Conservation (phyloP, 2,329 filamentous ascomycete genomes). For the Grosmannia huntii region DNA sequence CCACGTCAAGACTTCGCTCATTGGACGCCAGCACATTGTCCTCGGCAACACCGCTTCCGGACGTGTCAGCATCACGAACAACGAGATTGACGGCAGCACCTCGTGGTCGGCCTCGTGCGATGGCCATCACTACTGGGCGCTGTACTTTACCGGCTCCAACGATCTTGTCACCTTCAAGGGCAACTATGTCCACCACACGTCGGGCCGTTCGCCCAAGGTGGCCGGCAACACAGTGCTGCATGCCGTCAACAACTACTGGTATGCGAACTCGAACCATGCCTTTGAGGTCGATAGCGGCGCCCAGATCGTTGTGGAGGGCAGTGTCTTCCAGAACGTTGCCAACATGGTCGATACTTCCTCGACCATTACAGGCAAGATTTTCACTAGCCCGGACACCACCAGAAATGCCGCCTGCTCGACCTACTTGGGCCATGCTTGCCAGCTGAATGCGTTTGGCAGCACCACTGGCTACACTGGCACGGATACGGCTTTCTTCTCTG, state of each 20-base stretch:
- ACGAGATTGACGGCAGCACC: neutral
- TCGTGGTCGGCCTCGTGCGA: neutral
- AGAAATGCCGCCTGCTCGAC: neutral
- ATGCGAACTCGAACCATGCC: neutral
- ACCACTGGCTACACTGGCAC: neutral
- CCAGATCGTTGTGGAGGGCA: neutral
- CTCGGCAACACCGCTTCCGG: neutral
- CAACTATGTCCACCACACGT: constrained; percentile 1
- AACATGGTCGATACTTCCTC: neutral
- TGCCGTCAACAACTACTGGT: constrained; percentile 2
- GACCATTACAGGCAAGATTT: neutral
- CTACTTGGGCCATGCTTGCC: neutral
- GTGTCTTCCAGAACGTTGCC: constrained; percentile 1
- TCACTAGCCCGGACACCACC: neutral
- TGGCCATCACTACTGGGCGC: constrained; percentile 1
- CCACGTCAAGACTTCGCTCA: neutral
- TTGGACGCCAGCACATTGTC: constrained; percentile 1
- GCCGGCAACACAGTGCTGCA: neutral
- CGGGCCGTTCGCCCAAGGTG: constrained; percentile 1
- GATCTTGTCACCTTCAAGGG: constrained; percentile 1
- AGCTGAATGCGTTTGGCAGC: neutral
- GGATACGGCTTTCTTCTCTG: neutral
- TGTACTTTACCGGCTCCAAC: constrained; percentile 1
- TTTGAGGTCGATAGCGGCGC: neutral
- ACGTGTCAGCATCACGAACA: neutral